Base-by-base conservation (phyloP, 768 basidiomycete genomes). In the Naganishia antarctica region DNA sequence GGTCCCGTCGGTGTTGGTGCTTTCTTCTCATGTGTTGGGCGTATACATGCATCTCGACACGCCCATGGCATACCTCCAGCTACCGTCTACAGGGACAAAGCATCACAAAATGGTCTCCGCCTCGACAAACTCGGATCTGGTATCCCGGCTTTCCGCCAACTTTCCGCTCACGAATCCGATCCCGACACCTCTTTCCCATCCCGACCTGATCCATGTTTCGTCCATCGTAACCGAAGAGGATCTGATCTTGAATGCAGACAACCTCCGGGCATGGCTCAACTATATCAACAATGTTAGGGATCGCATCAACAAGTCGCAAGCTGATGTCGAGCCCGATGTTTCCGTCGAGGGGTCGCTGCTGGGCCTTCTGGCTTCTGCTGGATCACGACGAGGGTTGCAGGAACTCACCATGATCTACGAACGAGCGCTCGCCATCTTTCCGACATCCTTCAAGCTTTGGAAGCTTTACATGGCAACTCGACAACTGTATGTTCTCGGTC, bases 181-280 rank as follows among this genome's bases (percentile, higher is more conserved):
- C 59, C 94, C 94, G 15, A 87, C 84, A 1, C 91, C 91, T 6
- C 79, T 82, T 46, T 88, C 87, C 0, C 85, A 92, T 71, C 83
- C 89, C 8, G 81, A 86, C 65, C 82, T 98, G 64, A 81, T 98
- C 69, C 80, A 85, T 7, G 78, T 84, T 43, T 82, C 84, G 59
- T 91, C 97, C 76, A 75, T 96, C 32, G 83, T 87, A 69, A 86
- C 91, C 49, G 94, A 96, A 80, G 94, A 98, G 78, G 93, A 98
- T 79, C 83, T 98, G 7, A 80, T 91, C 40, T 84, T 90, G 66
- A 97, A 97, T 77, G 90, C 91, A 11, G 83, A 84, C 37, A 94
- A 91, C 34, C 91, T 94, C 77, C 84, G 90, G 41, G 86, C 89
- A 72, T 98, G 96, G 96, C 89, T 91, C 85, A 80, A 86, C 1